phyloP scores from a whole-genome alignment of 2,329 filamentous ascomycete genomes.

The Fusarium sarcochroum region DNA sequence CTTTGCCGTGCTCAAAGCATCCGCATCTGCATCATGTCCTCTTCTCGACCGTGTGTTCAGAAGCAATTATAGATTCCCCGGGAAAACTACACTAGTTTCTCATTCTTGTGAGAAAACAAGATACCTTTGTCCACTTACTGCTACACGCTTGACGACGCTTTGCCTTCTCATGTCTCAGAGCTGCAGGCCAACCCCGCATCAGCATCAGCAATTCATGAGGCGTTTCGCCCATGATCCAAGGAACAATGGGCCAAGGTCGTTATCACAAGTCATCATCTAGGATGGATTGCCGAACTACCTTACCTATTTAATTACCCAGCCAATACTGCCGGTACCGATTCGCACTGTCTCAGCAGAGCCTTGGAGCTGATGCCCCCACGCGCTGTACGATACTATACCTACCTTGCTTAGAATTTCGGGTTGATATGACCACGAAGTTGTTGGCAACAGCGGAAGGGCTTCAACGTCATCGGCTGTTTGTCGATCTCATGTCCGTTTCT shows the following conservation, averaged over 20 bases:
- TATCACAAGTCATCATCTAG: conserved; percentile 1
- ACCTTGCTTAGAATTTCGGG: not conserved
- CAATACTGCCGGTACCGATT: not conserved
- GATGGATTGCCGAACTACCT: not conserved
- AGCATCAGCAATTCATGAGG: conserved; percentile 28
- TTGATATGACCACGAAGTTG: conserved; percentile 8
- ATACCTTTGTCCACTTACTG: conserved; percentile 25
- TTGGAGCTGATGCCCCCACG: conserved; percentile 28
- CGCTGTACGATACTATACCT: not conserved
- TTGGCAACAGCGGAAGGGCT: conserved; percentile 6
- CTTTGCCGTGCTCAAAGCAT: conserved; percentile 13
- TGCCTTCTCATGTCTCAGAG: conserved; percentile 31
- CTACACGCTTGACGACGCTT: conserved; percentile 11
- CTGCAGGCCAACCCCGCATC: conserved; percentile 37
- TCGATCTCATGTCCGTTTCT: conserved; percentile 13
- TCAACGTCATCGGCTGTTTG: conserved; percentile 26
- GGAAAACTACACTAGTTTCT: conserved; percentile 49
- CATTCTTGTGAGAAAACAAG: conserved; percentile 20
- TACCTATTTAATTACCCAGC: not conserved
- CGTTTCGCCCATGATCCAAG: conserved; percentile 8
- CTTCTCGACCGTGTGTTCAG: conserved; percentile 34
- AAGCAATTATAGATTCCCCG: conserved; percentile 53
- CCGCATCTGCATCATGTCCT: conserved; percentile 28
- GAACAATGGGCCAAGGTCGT: conserved; percentile 6
- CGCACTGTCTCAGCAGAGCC: conserved; percentile 14